A percentile compares a stretch with the other conserved stretches of the same genome.
These are phyloP conservation scores for Ophiocordyceps australis DNA, from an alignment of 2,329 filamentous ascomycete species.

Conservation along the genomic window DNA sequence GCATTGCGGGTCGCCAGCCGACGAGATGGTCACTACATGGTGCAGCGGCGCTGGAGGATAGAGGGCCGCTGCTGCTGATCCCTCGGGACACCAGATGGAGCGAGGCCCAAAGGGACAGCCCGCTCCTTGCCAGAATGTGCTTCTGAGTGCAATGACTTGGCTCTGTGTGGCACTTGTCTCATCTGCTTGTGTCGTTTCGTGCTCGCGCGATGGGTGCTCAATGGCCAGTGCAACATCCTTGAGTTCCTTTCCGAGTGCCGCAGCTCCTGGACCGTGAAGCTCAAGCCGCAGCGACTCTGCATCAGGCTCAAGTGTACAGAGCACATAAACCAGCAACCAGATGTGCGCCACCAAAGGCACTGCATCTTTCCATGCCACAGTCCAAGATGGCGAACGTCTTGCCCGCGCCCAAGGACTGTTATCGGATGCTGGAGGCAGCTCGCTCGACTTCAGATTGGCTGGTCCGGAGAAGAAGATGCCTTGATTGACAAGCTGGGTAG, in stretches of 20 bases:
- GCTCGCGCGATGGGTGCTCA: constrained; percentile 21
- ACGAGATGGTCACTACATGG: constrained; percentile 20
- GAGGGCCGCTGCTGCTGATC: constrained; percentile 15
- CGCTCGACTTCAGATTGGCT: constrained; percentile 26
- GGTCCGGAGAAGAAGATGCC: constrained; percentile 25
- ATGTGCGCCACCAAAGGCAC: constrained; percentile 28
- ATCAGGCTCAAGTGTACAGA: constrained; percentile 29
- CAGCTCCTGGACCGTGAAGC: constrained; percentile 19
- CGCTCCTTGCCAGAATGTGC: constrained; percentile 53
- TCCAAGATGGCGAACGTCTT: constrained; percentile 29
- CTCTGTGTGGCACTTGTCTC: constrained; percentile 9
- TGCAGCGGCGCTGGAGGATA: constrained; percentile 30
- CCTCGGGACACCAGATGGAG: constrained; percentile 38
- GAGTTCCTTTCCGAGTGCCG: constrained; percentile 18
- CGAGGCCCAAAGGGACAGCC: constrained; percentile 48
- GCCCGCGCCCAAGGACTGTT: constrained; percentile 39
- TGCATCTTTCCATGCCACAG: constrained; percentile 21
- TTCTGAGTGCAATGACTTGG: constrained; percentile 25
- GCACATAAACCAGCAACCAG: constrained; percentile 32
- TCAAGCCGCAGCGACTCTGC: constrained; percentile 29
- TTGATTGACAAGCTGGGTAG: constrained; percentile 13
- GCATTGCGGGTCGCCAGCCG: constrained; percentile 20
- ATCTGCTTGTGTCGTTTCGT: constrained; percentile 5
- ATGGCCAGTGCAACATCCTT: constrained; percentile 28
- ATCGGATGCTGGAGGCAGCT: constrained; percentile 28